These are phyloP conservation scores for Diutina ranongensis DNA, from an alignment of 1,139 yeast species.

Conservation along the genomic window DNA sequence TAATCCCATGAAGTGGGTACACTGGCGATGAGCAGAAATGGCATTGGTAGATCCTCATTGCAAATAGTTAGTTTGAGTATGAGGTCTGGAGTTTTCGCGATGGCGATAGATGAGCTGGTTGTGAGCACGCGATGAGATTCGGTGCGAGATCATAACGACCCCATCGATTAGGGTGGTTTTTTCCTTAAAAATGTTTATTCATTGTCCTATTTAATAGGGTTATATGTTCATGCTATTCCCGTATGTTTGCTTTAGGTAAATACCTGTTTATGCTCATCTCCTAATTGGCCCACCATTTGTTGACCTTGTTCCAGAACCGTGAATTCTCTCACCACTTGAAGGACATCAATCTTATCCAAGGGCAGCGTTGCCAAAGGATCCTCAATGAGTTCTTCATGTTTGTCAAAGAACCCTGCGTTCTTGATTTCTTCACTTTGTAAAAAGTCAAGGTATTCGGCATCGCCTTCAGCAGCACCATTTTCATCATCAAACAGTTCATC, in stretches of 20 bases:
- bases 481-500: conserved; percentile 16
- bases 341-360: conserved; percentile 62
- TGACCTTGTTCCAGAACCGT: conserved; percentile 7
- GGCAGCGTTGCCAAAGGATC: conserved; percentile 77
- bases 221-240: background rate
- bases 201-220: background rate
- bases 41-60: conserved; percentile 88
- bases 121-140: conserved; percentile 1
- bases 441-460: conserved; percentile 26
- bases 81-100: conserved; percentile 1
- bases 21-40: conserved; percentile 98
- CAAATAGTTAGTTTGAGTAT: conserved; percentile 8
- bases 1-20: conserved; percentile 95
- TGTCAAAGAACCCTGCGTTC: conserved; percentile 24
- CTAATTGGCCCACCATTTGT: background rate
- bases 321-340: conserved; percentile 17
- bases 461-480: conserved; percentile 24
- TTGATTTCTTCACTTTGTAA: conserved; percentile 32
- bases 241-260: background rate
- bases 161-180: too few relatives aligned
- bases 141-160: too few relatives aligned
- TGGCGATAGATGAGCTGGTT: conserved; percentile 5
- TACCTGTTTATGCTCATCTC: background rate
- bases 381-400: conserved; percentile 49
- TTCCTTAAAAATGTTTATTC: background rate